Evolutionary conservation across 306 rosid genomes (phyloP).

Genomic region (Malus fusca): DNA sequence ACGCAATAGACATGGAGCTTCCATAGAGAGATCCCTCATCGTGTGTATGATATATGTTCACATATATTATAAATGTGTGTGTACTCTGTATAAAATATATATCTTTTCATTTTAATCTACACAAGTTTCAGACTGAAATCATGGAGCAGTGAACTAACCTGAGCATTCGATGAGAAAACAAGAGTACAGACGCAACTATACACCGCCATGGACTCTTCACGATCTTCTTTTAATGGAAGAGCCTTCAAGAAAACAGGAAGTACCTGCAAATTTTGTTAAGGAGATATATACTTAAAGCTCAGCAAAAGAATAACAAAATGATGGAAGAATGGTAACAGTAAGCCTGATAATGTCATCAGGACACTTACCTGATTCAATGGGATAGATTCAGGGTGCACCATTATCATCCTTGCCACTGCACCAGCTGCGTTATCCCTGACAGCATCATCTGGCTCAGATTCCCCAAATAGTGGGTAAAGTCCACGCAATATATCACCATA

Average conservation of each 20-base stretch:
- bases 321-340: neutral
- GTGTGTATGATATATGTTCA: neutral
- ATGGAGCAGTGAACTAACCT: conserved; percentile 40
- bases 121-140: neutral
- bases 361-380: conserved; percentile 78
- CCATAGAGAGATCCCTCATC: neutral
- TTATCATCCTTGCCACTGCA: conserved; percentile 97
- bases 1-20: neutral
- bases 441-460: conserved; percentile 93
- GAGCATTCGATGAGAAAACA: conserved; percentile 82
- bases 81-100: too few relatives aligned
- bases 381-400: conserved; percentile 88
- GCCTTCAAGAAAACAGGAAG: conserved; percentile 84
- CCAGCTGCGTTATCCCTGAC: conserved; percentile 98
- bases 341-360: neutral
- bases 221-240: conserved; percentile 96
- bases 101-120: neutral
- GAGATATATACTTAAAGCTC: neutral
- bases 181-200: conserved; percentile 75
- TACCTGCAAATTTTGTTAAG: conserved; percentile 52
- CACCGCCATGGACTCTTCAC: conserved; percentile 86
- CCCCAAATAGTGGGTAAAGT: conserved; percentile 89
- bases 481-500: conserved; percentile 71
- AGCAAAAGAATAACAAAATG: neutral
- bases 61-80: neutral